These are phyloP conservation scores for Colletotrichum abscissum DNA, from an alignment of 2,329 filamentous ascomycete genomes.

Conservation along the genomic window DNA sequence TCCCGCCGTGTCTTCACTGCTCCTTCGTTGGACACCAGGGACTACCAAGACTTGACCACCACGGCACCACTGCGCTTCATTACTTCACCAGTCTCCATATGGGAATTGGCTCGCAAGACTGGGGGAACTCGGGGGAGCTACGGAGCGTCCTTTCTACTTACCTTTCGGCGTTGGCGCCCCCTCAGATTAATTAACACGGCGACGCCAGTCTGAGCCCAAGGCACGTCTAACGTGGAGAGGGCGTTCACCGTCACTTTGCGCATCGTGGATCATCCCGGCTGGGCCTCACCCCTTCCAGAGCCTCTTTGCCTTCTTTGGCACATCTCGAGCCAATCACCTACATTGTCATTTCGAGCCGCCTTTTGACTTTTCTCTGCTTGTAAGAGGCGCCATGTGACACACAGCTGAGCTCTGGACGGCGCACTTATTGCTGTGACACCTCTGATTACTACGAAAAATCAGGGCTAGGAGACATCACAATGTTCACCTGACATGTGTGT, in stretches of 20 bases:
- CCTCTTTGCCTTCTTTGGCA: slow-evolving; percentile 4
- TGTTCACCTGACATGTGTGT: background rate
- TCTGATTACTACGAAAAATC: background rate
- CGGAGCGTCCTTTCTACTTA: background rate
- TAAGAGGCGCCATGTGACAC: slow-evolving; percentile 26
- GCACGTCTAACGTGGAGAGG: slow-evolving; percentile 6
- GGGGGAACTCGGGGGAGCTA: background rate
- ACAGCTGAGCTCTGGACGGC: background rate
- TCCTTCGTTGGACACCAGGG: background rate
- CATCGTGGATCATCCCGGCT: slow-evolving; percentile 30
- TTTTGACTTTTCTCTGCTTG: slow-evolving; percentile 25
- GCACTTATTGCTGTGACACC: background rate
- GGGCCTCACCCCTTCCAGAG: slow-evolving; percentile 2
- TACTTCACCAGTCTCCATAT: background rate
- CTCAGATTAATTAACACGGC: slow-evolving; percentile 29
- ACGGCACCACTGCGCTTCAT: background rate
- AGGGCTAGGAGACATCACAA: background rate
- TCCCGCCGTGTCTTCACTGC: background rate
- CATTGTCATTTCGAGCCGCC: background rate
- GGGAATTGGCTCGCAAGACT: background rate
- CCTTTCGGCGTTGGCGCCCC: slow-evolving; percentile 17
- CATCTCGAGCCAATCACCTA: slow-evolving; percentile 9
- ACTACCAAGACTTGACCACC: slow-evolving; percentile 2
- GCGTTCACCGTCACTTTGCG: slow-evolving; percentile 24
- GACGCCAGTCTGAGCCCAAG: background rate